A percentile compares a stretch with the other conserved stretches of the same genome.
These are phyloP conservation scores for Neopestalotiopsis rosae DNA, from an alignment of 2,329 filamentous ascomycete species.

Conservation along the genomic window DNA sequence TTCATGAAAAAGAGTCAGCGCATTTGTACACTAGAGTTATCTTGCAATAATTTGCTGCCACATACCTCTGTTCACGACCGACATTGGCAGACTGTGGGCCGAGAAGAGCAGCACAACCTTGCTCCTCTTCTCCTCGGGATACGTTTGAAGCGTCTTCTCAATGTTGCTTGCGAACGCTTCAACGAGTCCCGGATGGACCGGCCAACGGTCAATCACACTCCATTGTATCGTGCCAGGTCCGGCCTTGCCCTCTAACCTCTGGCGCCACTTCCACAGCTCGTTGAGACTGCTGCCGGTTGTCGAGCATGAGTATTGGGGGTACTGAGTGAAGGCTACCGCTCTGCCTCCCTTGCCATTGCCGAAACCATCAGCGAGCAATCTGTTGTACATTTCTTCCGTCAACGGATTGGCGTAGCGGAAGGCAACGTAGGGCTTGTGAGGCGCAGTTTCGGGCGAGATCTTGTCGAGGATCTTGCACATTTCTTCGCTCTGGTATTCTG, in stretches of 20 bases:
- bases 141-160: slow-evolving; percentile 81
- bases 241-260: slow-evolving; percentile 81
- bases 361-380: slow-evolving; percentile 86
- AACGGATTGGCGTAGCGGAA: slow-evolving; percentile 94
- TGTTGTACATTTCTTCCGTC: slow-evolving; percentile 91
- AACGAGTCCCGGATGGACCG: slow-evolving; percentile 85
- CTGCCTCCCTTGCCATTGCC: slow-evolving; percentile 88
- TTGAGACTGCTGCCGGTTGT: slow-evolving; percentile 96
- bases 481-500: slow-evolving; percentile 88
- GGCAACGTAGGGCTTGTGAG: slow-evolving; percentile 96
- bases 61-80: slow-evolving; percentile 88
- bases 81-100: slow-evolving; percentile 95
- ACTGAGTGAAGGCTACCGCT: slow-evolving; percentile 96
- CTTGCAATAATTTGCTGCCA: background rate
- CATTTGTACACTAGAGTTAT: background rate
- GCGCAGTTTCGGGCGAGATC: slow-evolving; percentile 89
- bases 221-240: slow-evolving; percentile 79
- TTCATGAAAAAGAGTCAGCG: slow-evolving; percentile 32
- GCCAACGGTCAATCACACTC: slow-evolving; percentile 99
- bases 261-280: slow-evolving; percentile 97
- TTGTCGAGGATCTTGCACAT: slow-evolving; percentile 98
- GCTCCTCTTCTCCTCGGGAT: slow-evolving; percentile 79
- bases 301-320: slow-evolving; percentile 97
- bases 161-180: slow-evolving; percentile 94
- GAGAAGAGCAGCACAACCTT: slow-evolving; percentile 90